Evolutionary conservation across 2,329 filamentous ascomycete genomes (phyloP).

Genomic region (Beauveria asiatica): DNA sequence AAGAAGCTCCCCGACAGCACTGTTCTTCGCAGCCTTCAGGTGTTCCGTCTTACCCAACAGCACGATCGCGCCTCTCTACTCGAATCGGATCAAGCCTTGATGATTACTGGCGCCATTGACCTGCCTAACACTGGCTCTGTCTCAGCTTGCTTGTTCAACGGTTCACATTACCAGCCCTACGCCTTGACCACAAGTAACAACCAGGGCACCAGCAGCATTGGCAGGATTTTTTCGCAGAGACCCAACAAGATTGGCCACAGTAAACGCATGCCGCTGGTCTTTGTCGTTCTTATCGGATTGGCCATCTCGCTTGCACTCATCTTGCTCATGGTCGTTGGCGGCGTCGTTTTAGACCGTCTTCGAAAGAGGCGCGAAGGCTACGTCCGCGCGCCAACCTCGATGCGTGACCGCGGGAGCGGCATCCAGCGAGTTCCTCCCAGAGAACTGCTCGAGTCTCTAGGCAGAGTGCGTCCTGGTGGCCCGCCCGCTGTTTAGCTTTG

Average conservation of each 20-base stretch:
- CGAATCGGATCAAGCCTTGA: slow-evolving; percentile 58
- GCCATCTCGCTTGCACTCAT: slow-evolving; percentile 70
- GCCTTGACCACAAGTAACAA: slow-evolving; percentile 63
- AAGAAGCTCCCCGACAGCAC: slow-evolving; percentile 56
- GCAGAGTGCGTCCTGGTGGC: slow-evolving; percentile 37
- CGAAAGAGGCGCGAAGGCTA: slow-evolving; percentile 75
- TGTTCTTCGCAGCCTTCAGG: slow-evolving; percentile 68
- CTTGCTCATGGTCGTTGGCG: slow-evolving; percentile 66
- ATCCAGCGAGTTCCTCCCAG: slow-evolving; percentile 53
- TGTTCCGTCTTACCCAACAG: slow-evolving; percentile 61
- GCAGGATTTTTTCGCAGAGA: slow-evolving; percentile 75
- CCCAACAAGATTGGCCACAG: slow-evolving; percentile 57
- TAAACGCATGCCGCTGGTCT: slow-evolving; percentile 59
- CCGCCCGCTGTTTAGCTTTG: slow-evolving; percentile 42
- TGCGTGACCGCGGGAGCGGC: slow-evolving; percentile 51
- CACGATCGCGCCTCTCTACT: slow-evolving; percentile 61
- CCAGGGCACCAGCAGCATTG: slow-evolving; percentile 63
- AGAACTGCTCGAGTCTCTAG: slow-evolving; percentile 48
- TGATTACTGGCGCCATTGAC: slow-evolving; percentile 77
- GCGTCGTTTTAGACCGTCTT: slow-evolving; percentile 66
- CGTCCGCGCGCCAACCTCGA: slow-evolving; percentile 61
- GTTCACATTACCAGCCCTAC: slow-evolving; percentile 69
- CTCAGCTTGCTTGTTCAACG: slow-evolving; percentile 83
- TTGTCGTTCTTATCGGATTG: slow-evolving; percentile 72
- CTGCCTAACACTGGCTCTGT: slow-evolving; percentile 70